Percentiles rank a stretch among this genome's conserved stretches.
phyloP scores from a whole-genome alignment of 768 basidiomycete genomes.

The Nidula microcarpa region DNA sequence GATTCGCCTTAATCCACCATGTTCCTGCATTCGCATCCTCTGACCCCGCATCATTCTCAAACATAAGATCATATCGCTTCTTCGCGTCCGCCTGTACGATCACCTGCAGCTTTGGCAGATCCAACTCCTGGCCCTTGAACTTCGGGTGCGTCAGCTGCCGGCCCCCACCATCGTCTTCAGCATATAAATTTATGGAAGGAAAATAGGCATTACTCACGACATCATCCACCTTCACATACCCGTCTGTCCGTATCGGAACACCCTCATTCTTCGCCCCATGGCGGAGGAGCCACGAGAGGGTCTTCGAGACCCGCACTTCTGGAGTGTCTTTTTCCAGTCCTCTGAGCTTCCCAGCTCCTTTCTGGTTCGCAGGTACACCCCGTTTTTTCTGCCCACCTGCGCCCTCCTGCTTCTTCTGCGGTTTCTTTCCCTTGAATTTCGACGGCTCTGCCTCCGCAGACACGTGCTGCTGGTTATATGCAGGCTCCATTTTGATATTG shows the following conservation, averaged over 20 bases:
- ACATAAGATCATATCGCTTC: conserved; percentile 55
- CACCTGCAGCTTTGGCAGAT: conserved; percentile 48
- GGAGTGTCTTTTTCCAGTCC: conserved; percentile 63
- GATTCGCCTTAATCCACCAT: conserved; percentile 92
- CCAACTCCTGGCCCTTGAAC: conserved; percentile 48
- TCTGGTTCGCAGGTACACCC: not conserved
- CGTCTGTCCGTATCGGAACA: conserved; percentile 75
- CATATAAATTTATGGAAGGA: conserved; percentile 7
- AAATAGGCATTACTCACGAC: conserved; percentile 50
- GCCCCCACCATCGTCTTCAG: not conserved
- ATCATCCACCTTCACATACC: conserved; percentile 79
- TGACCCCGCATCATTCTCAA: conserved; percentile 32
- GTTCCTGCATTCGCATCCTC: conserved; percentile 21
- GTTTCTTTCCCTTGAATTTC: not conserved
- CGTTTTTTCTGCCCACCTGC: not conserved
- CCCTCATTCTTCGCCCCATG: conserved; percentile 83
- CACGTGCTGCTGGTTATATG: not conserved
- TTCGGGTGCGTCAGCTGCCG: conserved; percentile 67
- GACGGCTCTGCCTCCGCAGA: not conserved
- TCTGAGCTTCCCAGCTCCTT: conserved; percentile 38
- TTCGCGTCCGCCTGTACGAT: conserved; percentile 71
- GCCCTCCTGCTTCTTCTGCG: conserved; percentile 2
- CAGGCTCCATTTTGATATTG: not conserved
- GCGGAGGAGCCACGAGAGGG: conserved; percentile 86
- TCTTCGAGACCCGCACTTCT: conserved; percentile 76